A percentile compares a stretch with the other conserved stretches of the same genome.
These are phyloP conservation scores for Metschnikowia matae DNA, from an alignment of 805 yeast species.

Conservation along the genomic window DNA sequence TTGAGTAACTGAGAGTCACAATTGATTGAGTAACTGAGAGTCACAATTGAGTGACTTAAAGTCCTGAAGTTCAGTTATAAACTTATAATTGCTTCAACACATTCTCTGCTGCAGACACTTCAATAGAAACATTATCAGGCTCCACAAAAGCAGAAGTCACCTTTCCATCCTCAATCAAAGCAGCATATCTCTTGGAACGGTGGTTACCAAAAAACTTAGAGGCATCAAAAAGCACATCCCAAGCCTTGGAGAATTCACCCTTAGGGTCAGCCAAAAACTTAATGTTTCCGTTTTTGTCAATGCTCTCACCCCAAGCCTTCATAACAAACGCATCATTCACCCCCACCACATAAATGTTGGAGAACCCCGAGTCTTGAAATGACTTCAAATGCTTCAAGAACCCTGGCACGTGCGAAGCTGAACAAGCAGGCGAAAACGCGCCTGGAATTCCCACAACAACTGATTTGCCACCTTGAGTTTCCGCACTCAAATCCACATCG, in stretches of 20 bases:
- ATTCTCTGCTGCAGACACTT: constrained; percentile 46
- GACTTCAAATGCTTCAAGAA: constrained; percentile 49
- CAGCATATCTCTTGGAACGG: constrained; percentile 73
- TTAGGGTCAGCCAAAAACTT: constrained; percentile 75
- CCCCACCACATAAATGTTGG: constrained; percentile 59
- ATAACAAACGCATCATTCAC: constrained; percentile 88
- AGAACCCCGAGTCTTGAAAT: constrained; percentile 64
- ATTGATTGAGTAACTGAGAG: too few relatives aligned
- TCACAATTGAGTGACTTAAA: too few relatives aligned
- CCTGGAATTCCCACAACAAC: constrained; percentile 49
- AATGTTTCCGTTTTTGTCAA: constrained; percentile 27
- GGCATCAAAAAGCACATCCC: constrained; percentile 74
- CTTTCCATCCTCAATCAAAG: constrained; percentile 69
- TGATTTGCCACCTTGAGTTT: constrained; percentile 44
- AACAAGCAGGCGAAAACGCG: constrained; percentile 79
- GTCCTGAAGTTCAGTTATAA: too few relatives aligned
- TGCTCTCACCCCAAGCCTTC: constrained; percentile 67
- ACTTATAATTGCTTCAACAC: constrained; percentile 27
- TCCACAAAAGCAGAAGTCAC: constrained; percentile 67
- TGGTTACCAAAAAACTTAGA: constrained; percentile 68
- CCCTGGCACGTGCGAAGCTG: constrained; percentile 72
- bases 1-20: too few relatives aligned
- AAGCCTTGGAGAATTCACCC: constrained; percentile 63
- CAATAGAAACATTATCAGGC: constrained; percentile 74
- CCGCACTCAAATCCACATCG: constrained; percentile 50